Percentiles rank a stretch among this genome's conserved stretches.
Conservation (phyloP, 164 flowering plant genomes). For the Paratinospora sagittata region DNA sequence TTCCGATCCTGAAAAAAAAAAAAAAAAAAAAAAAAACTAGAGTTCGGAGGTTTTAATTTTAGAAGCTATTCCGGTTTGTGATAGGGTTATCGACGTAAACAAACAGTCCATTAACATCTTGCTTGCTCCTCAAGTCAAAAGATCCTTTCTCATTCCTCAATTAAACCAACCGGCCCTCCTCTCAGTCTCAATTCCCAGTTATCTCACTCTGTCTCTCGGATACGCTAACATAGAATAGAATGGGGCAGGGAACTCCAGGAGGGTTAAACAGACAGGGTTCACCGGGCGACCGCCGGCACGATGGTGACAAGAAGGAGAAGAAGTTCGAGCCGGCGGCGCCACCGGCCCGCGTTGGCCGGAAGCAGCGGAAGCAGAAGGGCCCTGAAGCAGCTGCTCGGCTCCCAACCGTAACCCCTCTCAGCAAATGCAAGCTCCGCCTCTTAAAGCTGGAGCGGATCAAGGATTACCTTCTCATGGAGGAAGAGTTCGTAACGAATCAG, state of each 20-base stretch:
- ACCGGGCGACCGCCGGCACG: constrained; percentile 21
- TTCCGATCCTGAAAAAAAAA: no score
- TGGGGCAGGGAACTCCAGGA: constrained; percentile 32
- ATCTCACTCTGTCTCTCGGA: no score
- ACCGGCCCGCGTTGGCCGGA: constrained; percentile 35
- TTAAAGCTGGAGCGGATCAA: constrained; percentile 32
- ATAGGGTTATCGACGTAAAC: no score
- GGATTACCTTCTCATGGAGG: constrained; percentile 37
- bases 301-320: constrained; percentile 33
- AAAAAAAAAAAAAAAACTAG: no score
- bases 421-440: constrained; percentile 32
- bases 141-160: no score
- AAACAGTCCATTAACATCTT: no score
- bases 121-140: no score
- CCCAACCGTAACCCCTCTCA: constrained; percentile 28
- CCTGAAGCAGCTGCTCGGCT: constrained; percentile 36
- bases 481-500: constrained; percentile 32
- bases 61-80: no score
- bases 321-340: constrained; percentile 38
- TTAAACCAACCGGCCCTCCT: no score
- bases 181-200: no score
- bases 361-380: constrained; percentile 31
- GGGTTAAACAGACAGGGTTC: constrained; percentile 22
- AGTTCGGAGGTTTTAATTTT: no score
- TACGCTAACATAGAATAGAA: no score